A percentile compares a stretch with the other conserved stretches of the same genome.
phyloP scores from a whole-genome alignment of 75 land plant genomes.

The Pinus taeda region DNA sequence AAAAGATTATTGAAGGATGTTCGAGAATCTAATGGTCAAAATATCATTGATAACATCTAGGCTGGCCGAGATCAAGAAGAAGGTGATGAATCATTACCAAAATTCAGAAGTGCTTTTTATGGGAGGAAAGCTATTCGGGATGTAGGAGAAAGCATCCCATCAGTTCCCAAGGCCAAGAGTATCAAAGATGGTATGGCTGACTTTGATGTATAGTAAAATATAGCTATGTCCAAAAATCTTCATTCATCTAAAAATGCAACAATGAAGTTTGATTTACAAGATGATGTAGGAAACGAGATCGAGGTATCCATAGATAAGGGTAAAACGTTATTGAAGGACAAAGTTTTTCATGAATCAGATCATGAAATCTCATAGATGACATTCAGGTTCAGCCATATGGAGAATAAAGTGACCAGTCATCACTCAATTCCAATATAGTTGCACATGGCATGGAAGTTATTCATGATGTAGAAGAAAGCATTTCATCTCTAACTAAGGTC shows the following conservation, averaged over 20 bases:
- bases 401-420: not conserved
- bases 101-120: not conserved
- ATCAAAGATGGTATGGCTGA: not conserved
- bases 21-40: not conserved
- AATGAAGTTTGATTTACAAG: not conserved
- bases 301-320: not conserved
- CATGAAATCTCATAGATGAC: not conserved
- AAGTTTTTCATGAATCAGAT: not conserved
- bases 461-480: not conserved
- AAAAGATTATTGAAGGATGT: not conserved
- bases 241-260: not conserved
- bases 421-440: not conserved
- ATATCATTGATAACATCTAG: not conserved
- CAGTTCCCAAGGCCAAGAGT: not conserved
- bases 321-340: not conserved
- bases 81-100: not conserved
- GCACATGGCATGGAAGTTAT: not conserved
- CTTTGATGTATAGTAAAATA: not conserved
- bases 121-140: not conserved
- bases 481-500: not conserved
- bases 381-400: not conserved
- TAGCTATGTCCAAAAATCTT: not conserved
- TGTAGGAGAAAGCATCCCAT: not conserved
- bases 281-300: not conserved
- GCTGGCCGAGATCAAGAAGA: not conserved